Conservation (phyloP, 306 rosid species). For the Carpinus fangiana region DNA sequence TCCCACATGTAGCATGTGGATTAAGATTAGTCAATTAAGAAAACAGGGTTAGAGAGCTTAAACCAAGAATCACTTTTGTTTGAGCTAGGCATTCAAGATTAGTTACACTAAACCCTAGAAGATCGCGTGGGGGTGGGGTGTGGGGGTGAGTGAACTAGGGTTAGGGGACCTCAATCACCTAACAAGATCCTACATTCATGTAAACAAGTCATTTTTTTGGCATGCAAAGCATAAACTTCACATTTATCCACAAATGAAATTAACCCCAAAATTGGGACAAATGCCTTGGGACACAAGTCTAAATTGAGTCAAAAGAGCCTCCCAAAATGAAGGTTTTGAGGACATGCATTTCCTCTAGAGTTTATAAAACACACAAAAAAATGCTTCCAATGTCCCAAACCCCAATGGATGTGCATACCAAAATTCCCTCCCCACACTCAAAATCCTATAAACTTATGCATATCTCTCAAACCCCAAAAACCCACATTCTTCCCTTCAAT, state of each 20-base stretch:
- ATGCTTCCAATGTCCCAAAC: conserved; percentile 28
- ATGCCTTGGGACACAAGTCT: conserved; percentile 35
- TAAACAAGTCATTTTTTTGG: conserved; percentile 21
- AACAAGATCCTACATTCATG: conserved; percentile 53
- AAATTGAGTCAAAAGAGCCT: conserved; percentile 27
- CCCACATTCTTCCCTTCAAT: conserved; percentile 30
- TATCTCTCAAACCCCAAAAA: conserved; percentile 17
- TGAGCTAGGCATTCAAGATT: conserved; percentile 20
- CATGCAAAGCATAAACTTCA: conserved; percentile 24
- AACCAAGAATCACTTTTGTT: conserved; percentile 43
- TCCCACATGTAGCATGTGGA: conserved; percentile 69
- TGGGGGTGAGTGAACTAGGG: conserved; percentile 25
- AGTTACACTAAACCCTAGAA: conserved; percentile 23
- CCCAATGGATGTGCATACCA: conserved; percentile 22
- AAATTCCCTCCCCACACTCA: conserved; percentile 18
- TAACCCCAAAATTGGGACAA: conserved; percentile 23
- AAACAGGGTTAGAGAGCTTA: conserved; percentile 24
- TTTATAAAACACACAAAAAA: conserved; percentile 32
- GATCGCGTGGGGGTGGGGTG: conserved; percentile 34
- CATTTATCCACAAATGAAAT: conserved; percentile 29
- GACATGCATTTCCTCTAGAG: conserved; percentile 26
- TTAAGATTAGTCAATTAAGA: conserved; percentile 45
- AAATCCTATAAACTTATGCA: conserved; percentile 13
- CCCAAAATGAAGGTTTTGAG: conserved; percentile 30
- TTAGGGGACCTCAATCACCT: conserved; percentile 42